A percentile compares a stretch with the other conserved stretches of the same genome.
Evolutionary conservation across 2,329 filamentous ascomycete species (phyloP).

Genomic region (Coniella lustricola): DNA sequence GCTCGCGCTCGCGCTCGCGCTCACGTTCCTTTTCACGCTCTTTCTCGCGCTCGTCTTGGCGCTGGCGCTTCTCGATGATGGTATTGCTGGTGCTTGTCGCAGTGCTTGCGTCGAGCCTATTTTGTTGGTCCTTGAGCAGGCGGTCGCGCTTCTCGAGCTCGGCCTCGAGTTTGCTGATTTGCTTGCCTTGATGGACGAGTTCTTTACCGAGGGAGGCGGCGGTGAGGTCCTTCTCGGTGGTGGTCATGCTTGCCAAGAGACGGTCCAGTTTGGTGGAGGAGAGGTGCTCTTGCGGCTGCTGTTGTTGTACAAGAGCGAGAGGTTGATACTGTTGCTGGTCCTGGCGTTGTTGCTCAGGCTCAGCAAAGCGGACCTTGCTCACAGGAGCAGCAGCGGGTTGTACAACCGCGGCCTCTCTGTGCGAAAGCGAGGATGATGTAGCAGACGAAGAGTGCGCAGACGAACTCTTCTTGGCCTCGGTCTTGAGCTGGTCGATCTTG

Average conservation of each 20-base stretch:
- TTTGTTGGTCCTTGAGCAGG: conserved; percentile 10
- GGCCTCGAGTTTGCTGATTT: conserved; percentile 12
- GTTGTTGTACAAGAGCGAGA: not conserved
- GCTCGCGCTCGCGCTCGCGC: conserved; percentile 8
- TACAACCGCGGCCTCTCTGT: not conserved
- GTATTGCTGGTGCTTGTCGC: too few species aligned
- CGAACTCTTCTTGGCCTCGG: not conserved
- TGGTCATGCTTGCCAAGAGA: not conserved
- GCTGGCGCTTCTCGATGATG: conserved; percentile 3
- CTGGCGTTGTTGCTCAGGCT: conserved; percentile 8
- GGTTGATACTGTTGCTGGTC: not conserved
- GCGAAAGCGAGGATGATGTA: not conserved
- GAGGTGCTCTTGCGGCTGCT: not conserved
- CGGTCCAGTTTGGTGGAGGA: not conserved
- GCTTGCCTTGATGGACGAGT: conserved; percentile 13
- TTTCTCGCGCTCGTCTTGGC: conserved; percentile 4
- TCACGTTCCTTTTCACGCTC: conserved; percentile 10
- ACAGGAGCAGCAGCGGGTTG: too few species aligned
- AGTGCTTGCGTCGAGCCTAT: too few species aligned
- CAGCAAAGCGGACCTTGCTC: conserved; percentile 8
- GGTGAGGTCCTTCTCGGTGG: conserved; percentile 6
- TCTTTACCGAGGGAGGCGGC: conserved; percentile 9
- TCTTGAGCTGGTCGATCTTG: conserved; percentile 12
- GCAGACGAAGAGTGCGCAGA: not conserved
- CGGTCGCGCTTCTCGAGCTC: conserved; percentile 12